phyloP scores from a whole-genome alignment of 1,284 basidiomycete species.

The Xerocomus minutiporus region DNA sequence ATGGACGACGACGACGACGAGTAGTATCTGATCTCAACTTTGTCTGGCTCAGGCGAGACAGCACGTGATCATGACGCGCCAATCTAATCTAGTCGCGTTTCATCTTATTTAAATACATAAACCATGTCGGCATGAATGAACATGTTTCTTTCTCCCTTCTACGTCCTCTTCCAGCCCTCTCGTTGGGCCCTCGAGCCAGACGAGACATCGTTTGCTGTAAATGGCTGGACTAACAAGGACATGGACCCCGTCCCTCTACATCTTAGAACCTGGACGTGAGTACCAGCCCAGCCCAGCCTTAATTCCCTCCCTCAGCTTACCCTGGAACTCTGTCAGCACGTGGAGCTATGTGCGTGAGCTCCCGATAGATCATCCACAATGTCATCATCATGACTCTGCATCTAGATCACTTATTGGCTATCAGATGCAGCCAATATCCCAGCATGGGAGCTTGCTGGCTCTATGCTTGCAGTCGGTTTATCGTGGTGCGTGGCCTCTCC shows the following conservation, averaged over 20 bases:
- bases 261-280: constrained; percentile 54
- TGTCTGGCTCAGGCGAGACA: constrained; percentile 14
- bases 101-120: not conserved
- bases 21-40: constrained; percentile 3
- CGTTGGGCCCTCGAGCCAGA: constrained; percentile 43
- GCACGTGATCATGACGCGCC: constrained; percentile 22
- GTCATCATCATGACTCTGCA: not conserved
- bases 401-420: constrained; percentile 26
- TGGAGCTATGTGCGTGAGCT: constrained; percentile 25
- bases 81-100: constrained; percentile 15
- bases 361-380: not conserved
- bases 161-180: not conserved
- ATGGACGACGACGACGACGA: not conserved
- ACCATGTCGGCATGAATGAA: not conserved
- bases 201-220: constrained; percentile 45
- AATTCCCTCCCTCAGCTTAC: not conserved
- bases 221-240: constrained; percentile 66
- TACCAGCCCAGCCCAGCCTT: not conserved
- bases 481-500: constrained; percentile 39
- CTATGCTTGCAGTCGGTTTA: constrained; percentile 49
- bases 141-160: constrained; percentile 8
- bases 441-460: constrained; percentile 43
- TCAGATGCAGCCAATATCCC: constrained; percentile 42
- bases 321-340: constrained; percentile 12
- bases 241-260: constrained; percentile 66